Base-by-base conservation (phyloP, 371 early-diverging fungal species). In the Haplosporangium sp. region DNA sequence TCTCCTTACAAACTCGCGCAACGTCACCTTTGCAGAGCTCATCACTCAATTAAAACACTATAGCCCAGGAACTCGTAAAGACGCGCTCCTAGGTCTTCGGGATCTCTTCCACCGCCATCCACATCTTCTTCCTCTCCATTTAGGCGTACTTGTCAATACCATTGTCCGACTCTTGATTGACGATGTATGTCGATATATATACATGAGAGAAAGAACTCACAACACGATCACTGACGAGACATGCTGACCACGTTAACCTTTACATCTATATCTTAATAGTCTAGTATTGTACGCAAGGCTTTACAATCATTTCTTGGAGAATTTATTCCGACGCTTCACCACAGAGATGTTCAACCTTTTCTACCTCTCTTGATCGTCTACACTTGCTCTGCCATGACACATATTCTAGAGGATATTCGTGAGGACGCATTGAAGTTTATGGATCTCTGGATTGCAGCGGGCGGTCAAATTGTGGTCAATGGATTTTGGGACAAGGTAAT, bases 351-450 rank as follows among this genome's bases (percentile, higher is more conserved):
- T n/a, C 86, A 87, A 44, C 95, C 96, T 5, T 96, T 97, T 78
- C 76, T 92, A 68, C 87, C 95, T 0, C 74, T 95, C 20, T 84
- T 95, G 45, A 85, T 94, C 60, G 92, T 94, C 10, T 96, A 93
- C 71, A 90, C 92, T 1, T 92, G 92, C 74, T 93, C 96, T 11
- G 96, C 93, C 59, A 94, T 96, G 93, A 95, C 96, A 5, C 96
- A 96, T 78, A 95, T 97, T 27, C 87, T 90, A 64, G 95, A 96
- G 61, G 95, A 94, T 81, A 89, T 97, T 45, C 86, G 96, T 9
- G 77, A 88, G 9, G 96, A 95, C 78, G 94, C 95, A 2, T 86
- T 96, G 27, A 86, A 90, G 74, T 87, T 95, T 63, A 85, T 95
- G 85, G 90, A 93, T 73, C 61, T 93, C 9, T 94, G 95, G 92